Evolutionary conservation across 139 green algal genomes (phyloP).

Genomic region (Chlorella sp.): DNA sequence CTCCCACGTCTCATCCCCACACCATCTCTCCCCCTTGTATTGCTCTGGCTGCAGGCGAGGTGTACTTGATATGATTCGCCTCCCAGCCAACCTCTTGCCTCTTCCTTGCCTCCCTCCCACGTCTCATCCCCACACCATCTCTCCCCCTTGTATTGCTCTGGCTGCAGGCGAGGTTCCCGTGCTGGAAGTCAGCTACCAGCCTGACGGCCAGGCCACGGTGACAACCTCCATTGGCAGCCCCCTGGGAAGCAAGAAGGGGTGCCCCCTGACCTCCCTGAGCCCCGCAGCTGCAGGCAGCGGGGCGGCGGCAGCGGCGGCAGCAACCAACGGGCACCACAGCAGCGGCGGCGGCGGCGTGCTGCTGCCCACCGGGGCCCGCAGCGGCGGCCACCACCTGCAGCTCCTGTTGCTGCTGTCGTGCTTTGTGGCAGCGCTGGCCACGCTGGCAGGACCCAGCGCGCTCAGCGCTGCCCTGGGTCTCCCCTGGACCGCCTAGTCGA

Average conservation of each 20-base stretch:
- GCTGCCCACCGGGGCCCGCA: not conserved
- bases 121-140: not conserved
- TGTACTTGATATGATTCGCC: not conserved
- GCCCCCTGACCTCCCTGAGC: not conserved
- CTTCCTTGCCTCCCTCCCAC: not conserved
- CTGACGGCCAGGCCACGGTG: constrained; percentile 4
- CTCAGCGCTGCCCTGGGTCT: not conserved
- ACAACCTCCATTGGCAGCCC: constrained; percentile 15
- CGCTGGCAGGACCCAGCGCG: not conserved
- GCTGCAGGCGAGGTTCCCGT: constrained; percentile 31
- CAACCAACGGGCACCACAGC: not conserved
- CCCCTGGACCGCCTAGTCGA: too few species aligned
- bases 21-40: too few species aligned
- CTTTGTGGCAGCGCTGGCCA: constrained; percentile 15
- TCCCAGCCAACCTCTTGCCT: not conserved
- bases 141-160: too few species aligned
- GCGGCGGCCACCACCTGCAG: not conserved
- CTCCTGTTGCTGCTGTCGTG: constrained; percentile 15
- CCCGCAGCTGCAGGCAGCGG: too few species aligned
- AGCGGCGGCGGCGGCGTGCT: not conserved
- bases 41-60: not conserved
- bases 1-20: not conserved
- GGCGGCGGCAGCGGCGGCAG: not conserved
- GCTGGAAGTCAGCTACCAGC: constrained; percentile 18
- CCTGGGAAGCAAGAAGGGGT: not conserved